Base-by-base conservation (phyloP, 2,329 filamentous ascomycete species). In the Gaeumannomyces sp. region DNA sequence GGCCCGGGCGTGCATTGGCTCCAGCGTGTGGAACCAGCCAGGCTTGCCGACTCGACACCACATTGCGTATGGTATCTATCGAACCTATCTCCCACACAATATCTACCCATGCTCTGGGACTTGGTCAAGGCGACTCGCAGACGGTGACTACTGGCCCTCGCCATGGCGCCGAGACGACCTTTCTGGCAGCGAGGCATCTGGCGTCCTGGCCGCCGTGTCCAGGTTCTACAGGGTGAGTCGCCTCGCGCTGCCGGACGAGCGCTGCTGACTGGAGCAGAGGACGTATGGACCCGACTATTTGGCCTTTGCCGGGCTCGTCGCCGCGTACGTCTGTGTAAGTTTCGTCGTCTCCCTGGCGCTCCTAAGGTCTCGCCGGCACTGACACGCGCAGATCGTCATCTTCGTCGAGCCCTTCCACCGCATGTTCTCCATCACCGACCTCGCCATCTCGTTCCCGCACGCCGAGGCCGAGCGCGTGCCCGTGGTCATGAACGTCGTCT, bases 251-350 rank as follows among this genome's bases (percentile, higher is more conserved):
- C 22, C 10, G 33, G 19, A 53, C 22, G 45, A n/a, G 22, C 45
- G 45, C 35, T 59, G 29, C 16, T 45, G 29, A 60, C 65, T 66
- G 45, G 67, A 68, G 59, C 72, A 92, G 85, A 89, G 87, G 74
- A 93, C 91, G 1, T 95, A 97, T 79, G 91, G 91, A 14, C 87
- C 91, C 7, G 95, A 99, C 75, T 97, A 96, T 77, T 77, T 96
- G 35, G 92, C 92, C 50, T 85, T 98, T 68, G 79, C 81, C 1
- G 75, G 91, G 56, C 81, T 98, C n/a, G 72, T 92, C 10, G 79
- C 81, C 6, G 85, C 83, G 63, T 95, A 91, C 76, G 76, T 90
- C 25, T 71, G 88, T 65, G 86, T 89, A 72, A 68, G 78, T 73
- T 64, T 64, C 31, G 4, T 25, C 6, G 2, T n/a, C 10, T 6